phyloP scores from a whole-genome alignment of 495 filamentous ascomycete species.

The Staphylotrichum longicolle region DNA sequence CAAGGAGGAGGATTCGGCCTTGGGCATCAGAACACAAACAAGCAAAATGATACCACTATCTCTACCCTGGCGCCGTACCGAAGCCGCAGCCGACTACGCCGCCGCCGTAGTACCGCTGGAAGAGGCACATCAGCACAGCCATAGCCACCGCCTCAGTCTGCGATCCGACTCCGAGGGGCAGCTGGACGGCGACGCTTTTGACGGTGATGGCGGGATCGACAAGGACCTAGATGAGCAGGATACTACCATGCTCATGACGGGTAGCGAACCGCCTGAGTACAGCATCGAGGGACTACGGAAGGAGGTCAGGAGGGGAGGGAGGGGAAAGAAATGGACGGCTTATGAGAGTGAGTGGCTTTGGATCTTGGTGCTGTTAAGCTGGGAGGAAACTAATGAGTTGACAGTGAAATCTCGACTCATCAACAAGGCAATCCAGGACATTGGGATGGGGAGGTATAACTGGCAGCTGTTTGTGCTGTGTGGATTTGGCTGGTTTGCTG shows the following conservation, averaged over 20 bases:
- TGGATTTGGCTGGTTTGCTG: conserved; percentile 72
- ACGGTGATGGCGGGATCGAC: conserved; percentile 23
- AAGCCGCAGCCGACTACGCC: conserved; percentile 44
- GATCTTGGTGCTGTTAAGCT: neutral
- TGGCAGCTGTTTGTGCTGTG: conserved; percentile 80
- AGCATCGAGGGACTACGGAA: conserved; percentile 50
- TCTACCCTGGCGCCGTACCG: conserved; percentile 28
- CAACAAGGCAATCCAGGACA: conserved; percentile 76
- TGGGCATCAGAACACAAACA: too few relatives aligned
- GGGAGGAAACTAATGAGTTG: neutral
- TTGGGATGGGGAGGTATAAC: conserved; percentile 85
- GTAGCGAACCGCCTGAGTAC: conserved; percentile 40
- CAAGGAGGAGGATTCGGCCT: too few relatives aligned
- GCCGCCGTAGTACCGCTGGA: conserved; percentile 48
- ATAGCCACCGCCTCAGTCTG: conserved; percentile 37
- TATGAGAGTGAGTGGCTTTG: conserved; percentile 50
- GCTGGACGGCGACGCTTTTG: conserved; percentile 32
- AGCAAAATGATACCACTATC: conserved; percentile 12
- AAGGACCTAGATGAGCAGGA: conserved; percentile 39
- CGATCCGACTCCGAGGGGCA: conserved; percentile 19
- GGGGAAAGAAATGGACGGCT: conserved; percentile 42
- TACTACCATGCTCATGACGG: conserved; percentile 43
- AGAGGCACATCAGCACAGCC: conserved; percentile 49
- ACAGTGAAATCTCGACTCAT: conserved; percentile 59
- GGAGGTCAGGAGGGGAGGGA: conserved; percentile 44